Evolutionary conservation across 2,329 filamentous ascomycete genomes (phyloP), one percentile per base, ranked within the genome.

Genomic region (Apiospora kogelbergensis): DNA sequence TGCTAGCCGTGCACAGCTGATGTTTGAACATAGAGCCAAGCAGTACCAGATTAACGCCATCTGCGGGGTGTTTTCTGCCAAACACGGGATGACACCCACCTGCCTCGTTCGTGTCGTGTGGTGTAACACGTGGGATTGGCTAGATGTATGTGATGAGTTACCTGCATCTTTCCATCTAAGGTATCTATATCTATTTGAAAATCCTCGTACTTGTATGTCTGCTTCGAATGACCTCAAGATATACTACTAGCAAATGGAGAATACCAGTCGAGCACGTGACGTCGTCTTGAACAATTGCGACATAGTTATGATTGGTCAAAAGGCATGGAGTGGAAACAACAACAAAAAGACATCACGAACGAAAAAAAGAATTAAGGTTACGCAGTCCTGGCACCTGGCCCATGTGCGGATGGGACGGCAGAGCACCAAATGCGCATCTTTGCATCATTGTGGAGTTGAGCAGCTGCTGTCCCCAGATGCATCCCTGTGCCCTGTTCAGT

Each of bases 321-420:
- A 37, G 30, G 17, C 53, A 37, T 33, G 24, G 4, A 53, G 11
- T n/a, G 9, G 53, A 22, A 37, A 60, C 26, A 33, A 33, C 9
- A 9, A 22, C 37, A 17, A 37, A 37, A 60, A 37, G 30, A 37
- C 26, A 20, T 22, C 11, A 15, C 40, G n/a, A 20, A 20, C 10
- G 10, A 37, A 37, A 33, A n/a, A 60, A 60, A 13, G n/a, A n/a
- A n/a, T n/a, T 60, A 60, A 60, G 53, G 53, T 60, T 60, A 30
- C 53, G 30, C 53, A 37, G 30, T 33, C 33, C 33, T 33, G 33
- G 33, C 33, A n/a, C 26, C 17, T 60, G 53, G 30, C 30, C 53
- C 53, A 60, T 60, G 53, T 60, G 53, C 53, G 53, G 53, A 60
- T 60, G 53, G 53, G 30, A 60, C 53, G 53, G 53, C 53, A 60